Conservation (phyloP, 2,329 filamentous ascomycete species). For the Talaromyces pinophilus region DNA sequence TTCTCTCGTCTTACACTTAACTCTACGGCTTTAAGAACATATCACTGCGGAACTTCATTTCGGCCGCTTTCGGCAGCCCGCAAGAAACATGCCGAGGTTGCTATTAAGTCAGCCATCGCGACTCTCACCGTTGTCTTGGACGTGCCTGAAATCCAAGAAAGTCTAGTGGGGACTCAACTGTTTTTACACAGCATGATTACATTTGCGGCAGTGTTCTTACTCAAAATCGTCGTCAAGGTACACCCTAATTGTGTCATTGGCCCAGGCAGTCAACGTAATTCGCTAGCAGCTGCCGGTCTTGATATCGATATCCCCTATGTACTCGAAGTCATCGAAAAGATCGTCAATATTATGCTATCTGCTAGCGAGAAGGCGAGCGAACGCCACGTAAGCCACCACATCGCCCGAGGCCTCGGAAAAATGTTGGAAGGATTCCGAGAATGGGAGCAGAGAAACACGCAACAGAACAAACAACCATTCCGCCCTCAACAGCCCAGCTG, state of each 20-base stretch:
- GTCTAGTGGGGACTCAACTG: conserved; percentile 47
- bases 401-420: conserved; percentile 41
- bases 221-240: conserved; percentile 48
- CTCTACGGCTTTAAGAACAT: conserved; percentile 52
- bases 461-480: conserved; percentile 23
- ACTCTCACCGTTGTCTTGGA: conserved; percentile 47
- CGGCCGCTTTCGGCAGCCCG: conserved; percentile 48
- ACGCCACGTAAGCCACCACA: conserved; percentile 45
- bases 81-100: conserved; percentile 47
- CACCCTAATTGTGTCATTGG: conserved; percentile 39
- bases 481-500: conserved; percentile 28
- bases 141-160: conserved; percentile 46
- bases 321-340: conserved; percentile 37
- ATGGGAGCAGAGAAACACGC: conserved; percentile 39
- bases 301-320: conserved; percentile 40
- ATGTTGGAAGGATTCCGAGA: conserved; percentile 44
- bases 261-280: conserved; percentile 39
- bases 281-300: conserved; percentile 41
- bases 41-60: conserved; percentile 41
- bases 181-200: conserved; percentile 53
- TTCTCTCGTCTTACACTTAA: conserved; percentile 55
- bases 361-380: conserved; percentile 43
- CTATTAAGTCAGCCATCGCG: conserved; percentile 46
- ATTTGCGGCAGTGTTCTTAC: conserved; percentile 49
- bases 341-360: conserved; percentile 42